Evolutionary conservation across 2,329 filamentous ascomycete species (phyloP), one percentile per base, ranked within the genome.

Genomic region (Mollisiaceae sp.): DNA sequence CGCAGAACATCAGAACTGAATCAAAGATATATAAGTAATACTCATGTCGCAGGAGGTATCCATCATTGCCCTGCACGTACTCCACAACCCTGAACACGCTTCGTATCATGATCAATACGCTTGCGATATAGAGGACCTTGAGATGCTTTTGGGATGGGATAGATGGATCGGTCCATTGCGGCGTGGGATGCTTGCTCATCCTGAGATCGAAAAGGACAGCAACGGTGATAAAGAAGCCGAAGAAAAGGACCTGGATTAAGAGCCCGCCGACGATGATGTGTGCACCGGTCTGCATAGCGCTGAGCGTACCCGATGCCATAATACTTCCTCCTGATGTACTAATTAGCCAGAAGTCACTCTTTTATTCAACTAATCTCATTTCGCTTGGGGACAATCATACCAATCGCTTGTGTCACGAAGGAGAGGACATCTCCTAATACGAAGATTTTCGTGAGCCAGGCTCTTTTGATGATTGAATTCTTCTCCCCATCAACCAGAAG

Each of bases 191-290:
- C 20, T 20, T 52, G 12, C 27, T 32, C 15, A 74, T 62, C 1
- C 68, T 63, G 8, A 15, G 8, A 27, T 73, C 64, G 38, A 74
- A 74, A 32, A 70, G 35, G 1, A 14, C 45, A 12, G 66, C 39
- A 11, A 66, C 63, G 22, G 71, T 38, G 22, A 85, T 74, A 69
- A 86, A 86, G 62, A 84, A 76, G n/a, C 77, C 76, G 67, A 86
- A 86, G 68, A 84, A 81, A 8, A 82, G 15, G 4, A 86, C 77
- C 67, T 86, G 84, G 4, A 85, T 69, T 9, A 80, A 72, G 2
- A 86, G 75, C 12, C 84, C 84, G 6, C 70, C 78, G 22, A 83
- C 75, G 15, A 85, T 79, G 54, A 85, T 75, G 4, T 77, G 75
- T 58, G 80, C 73, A 12, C 80, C 81, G 0, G 68, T 65, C 2